phyloP scores from a whole-genome alignment of 2,329 filamentous ascomycete species.

The Annulohypoxylon truncatum region DNA sequence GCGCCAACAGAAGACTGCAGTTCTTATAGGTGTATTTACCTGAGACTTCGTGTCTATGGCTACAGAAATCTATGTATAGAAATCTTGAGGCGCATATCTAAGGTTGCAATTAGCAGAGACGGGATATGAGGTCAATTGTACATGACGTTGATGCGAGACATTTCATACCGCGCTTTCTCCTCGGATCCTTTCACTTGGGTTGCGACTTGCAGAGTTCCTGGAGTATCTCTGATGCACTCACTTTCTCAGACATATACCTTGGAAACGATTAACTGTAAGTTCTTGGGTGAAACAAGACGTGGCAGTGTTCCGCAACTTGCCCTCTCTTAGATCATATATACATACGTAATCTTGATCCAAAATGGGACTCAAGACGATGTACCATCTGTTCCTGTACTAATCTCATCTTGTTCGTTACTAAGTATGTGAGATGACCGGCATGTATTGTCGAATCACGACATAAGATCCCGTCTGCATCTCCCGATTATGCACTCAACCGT shows the following conservation, averaged over 20 bases:
- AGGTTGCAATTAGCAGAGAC: no score
- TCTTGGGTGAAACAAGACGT: background rate
- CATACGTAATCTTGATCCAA: no score
- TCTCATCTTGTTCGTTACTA: no score
- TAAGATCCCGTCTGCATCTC: no score
- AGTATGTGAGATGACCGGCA: no score
- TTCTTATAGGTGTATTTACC: background rate
- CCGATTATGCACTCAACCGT: no score
- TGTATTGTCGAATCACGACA: no score
- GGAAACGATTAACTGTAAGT: background rate
- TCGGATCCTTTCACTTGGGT: background rate
- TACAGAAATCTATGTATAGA: background rate
- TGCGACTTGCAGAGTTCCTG: background rate
- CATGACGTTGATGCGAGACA: no score
- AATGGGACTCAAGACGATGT: no score
- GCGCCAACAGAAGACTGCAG: background rate
- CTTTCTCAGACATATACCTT: background rate
- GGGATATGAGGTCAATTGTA: background rate
- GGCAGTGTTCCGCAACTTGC: no score
- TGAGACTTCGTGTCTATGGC: background rate
- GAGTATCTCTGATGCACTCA: background rate
- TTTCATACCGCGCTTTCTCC: background rate
- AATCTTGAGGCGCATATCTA: background rate
- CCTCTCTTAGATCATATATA: no score
- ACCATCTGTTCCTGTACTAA: no score